Conservation (phyloP, 768 basidiomycete species). For the Collybiopsis luxurians region DNA sequence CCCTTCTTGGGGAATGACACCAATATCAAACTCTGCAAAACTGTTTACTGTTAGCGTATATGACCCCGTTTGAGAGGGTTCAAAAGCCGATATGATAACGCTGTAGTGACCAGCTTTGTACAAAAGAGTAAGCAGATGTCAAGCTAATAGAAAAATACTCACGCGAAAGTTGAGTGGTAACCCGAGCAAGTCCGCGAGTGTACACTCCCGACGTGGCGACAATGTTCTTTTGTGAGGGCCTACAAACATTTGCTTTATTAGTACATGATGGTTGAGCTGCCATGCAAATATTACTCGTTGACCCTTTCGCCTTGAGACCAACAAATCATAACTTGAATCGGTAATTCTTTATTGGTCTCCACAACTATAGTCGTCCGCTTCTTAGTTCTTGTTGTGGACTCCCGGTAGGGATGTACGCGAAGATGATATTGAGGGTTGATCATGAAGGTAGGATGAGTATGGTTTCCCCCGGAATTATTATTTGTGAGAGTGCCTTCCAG, state of each 20-base stretch:
- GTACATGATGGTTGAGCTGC: not conserved
- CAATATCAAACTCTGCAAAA: slow-evolving; percentile 57
- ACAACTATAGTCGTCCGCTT: slow-evolving; percentile 42
- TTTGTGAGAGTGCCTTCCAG: slow-evolving; percentile 58
- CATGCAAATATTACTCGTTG: slow-evolving; percentile 57
- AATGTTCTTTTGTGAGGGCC: slow-evolving; percentile 65
- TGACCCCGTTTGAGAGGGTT: slow-evolving; percentile 62
- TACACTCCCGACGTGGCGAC: slow-evolving; percentile 78
- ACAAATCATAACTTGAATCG: slow-evolving; percentile 69
- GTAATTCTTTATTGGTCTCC: slow-evolving; percentile 60
- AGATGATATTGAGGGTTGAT: slow-evolving; percentile 87
- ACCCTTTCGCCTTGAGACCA: slow-evolving; percentile 78
- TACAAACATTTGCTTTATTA: slow-evolving; percentile 18
- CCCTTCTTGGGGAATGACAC: slow-evolving; percentile 76
- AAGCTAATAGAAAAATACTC: slow-evolving; percentile 13
- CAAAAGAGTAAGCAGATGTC: not conserved
- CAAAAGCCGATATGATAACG: slow-evolving; percentile 82
- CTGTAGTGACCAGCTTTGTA: slow-evolving; percentile 74
- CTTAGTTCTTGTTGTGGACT: slow-evolving; percentile 26
- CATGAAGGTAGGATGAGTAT: slow-evolving; percentile 78
- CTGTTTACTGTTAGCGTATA: slow-evolving; percentile 68
- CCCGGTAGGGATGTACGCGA: slow-evolving; percentile 41
- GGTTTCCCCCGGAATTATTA: slow-evolving; percentile 83
- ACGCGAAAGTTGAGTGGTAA: slow-evolving; percentile 55
- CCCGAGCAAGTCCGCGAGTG: slow-evolving; percentile 68